phyloP scores from a whole-genome alignment of 208 protist genomes.

The Leishmania major region DNA sequence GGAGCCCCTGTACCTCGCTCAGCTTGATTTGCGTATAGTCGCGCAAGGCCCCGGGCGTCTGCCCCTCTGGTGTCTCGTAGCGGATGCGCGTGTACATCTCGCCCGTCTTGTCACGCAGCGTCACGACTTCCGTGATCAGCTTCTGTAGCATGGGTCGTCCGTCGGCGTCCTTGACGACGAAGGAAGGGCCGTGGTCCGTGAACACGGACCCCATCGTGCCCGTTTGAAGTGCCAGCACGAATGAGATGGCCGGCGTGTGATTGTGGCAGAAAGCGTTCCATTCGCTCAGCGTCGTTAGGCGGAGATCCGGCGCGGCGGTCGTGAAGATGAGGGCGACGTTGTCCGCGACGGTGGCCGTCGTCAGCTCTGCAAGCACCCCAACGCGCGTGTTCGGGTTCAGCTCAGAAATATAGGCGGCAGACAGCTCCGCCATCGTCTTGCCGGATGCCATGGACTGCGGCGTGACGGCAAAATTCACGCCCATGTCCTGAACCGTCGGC shows the following conservation, averaged over 20 bases:
- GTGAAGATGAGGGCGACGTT: conserved; percentile 79
- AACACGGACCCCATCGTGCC: conserved; percentile 82
- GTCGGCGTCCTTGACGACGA: conserved; percentile 84
- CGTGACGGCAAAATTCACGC: conserved; percentile 90
- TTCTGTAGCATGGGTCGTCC: conserved; percentile 84
- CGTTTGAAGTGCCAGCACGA: conserved; percentile 74
- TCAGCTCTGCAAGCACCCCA: conserved; percentile 53
- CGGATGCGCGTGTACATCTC: conserved; percentile 75
- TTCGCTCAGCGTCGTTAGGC: conserved; percentile 56
- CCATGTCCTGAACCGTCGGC: conserved; percentile 68
- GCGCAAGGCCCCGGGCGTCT: conserved; percentile 76
- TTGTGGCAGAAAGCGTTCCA: conserved; percentile 84
- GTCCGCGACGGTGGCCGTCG: conserved; percentile 47
- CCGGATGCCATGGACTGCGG: conserved; percentile 51
- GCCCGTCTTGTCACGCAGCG: conserved; percentile 58
- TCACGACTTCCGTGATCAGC: conserved; percentile 67
- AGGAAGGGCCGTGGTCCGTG: conserved; percentile 74
- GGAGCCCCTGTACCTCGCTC: conserved; percentile 76
- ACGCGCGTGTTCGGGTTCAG: conserved; percentile 92
- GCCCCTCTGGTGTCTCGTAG: conserved; percentile 85
- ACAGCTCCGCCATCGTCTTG: conserved; percentile 67
- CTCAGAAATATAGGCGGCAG: conserved; percentile 69
- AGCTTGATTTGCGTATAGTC: conserved; percentile 90
- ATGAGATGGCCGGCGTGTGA: conserved; percentile 66
- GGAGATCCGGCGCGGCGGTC: conserved; percentile 70